Percentiles rank a stretch among this genome's conserved stretches.
Conservation (phyloP, 2,329 filamentous ascomycete species). For the Stagonosporopsis vannaccii region DNA sequence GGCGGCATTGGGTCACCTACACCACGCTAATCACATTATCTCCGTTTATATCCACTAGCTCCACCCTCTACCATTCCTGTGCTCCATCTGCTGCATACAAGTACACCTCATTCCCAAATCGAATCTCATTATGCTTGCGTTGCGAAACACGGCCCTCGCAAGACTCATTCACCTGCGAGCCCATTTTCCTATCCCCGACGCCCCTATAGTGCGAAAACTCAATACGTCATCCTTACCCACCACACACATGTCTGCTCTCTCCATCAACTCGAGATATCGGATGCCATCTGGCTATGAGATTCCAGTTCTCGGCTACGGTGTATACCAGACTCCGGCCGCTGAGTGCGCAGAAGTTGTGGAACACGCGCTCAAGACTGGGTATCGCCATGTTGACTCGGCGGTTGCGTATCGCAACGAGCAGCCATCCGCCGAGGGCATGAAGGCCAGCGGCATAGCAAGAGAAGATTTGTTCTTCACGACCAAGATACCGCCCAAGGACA, state of each 20-base stretch:
- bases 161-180: constrained; percentile 22
- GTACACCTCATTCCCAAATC: neutral
- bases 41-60: constrained; percentile 11
- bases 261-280: constrained; percentile 58
- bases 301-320: constrained; percentile 66
- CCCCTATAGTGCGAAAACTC: constrained; percentile 16
- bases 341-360: constrained; percentile 64
- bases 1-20: neutral
- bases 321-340: constrained; percentile 59
- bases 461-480: constrained; percentile 73
- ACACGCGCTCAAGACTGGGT: constrained; percentile 66
- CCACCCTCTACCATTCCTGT: neutral
- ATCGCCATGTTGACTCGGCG: constrained; percentile 72
- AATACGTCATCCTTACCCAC: constrained; percentile 30
- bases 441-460: constrained; percentile 62
- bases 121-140: constrained; percentile 4
- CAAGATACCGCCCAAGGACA: constrained; percentile 69
- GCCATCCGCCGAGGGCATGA: constrained; percentile 70
- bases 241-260: constrained; percentile 52
- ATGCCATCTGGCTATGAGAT: constrained; percentile 69
- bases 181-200: constrained; percentile 19
- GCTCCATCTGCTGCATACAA: neutral
- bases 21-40: neutral
- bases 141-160: constrained; percentile 13
- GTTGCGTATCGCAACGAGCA: constrained; percentile 71